A percentile compares a stretch with the other conserved stretches of the same genome.
Evolutionary conservation across 176 grass and related monocot genomes (phyloP).

Genomic region (Lolium multiflorum): DNA sequence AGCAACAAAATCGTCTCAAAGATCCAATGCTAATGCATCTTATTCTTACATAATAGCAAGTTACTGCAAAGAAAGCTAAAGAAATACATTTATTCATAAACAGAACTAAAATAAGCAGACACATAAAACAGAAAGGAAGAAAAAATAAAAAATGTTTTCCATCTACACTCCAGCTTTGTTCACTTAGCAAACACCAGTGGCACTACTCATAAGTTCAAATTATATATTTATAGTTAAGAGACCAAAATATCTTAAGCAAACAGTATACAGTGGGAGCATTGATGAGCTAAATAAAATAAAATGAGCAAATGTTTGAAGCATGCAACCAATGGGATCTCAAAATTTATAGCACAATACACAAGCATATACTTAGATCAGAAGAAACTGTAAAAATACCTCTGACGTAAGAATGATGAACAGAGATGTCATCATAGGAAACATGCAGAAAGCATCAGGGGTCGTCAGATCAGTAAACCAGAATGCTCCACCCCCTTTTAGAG

Average conservation of each 20-base stretch:
- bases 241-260: not conserved
- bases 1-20: not conserved
- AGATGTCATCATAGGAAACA: conserved; percentile 65
- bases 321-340: not conserved
- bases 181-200: not conserved
- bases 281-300: conserved; percentile 27
- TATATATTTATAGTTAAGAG: not conserved
- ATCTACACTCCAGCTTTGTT: conserved; percentile 9
- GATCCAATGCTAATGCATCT: not conserved
- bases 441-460: conserved; percentile 61
- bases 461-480: conserved; percentile 94
- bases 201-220: conserved; percentile 9
- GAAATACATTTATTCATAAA: not conserved
- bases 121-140: not conserved
- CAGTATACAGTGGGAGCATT: not conserved
- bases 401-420: conserved; percentile 57
- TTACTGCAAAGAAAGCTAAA: conserved; percentile 2
- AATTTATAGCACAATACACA: conserved; percentile 15
- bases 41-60: conserved; percentile 19
- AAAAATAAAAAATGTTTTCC: not conserved
- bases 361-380: conserved; percentile 12
- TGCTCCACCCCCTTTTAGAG: conserved; percentile 80
- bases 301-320: not conserved
- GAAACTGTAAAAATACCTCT: conserved; percentile 53
- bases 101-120: not conserved